phyloP scores from a whole-genome alignment of 768 basidiomycete genomes.

The Antrodiella citrinella region DNA sequence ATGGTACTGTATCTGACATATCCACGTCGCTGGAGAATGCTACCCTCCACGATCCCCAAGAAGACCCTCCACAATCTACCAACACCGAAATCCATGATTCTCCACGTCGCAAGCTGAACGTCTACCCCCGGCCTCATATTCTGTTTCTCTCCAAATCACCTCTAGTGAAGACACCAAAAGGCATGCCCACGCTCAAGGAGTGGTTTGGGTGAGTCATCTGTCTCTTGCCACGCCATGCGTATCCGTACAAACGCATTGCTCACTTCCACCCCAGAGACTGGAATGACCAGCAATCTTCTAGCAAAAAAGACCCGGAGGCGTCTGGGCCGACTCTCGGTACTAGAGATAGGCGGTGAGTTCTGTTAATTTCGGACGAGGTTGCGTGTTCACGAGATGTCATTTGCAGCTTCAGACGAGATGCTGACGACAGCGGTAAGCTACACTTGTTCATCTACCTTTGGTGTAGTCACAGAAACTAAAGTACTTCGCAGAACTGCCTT shows the following conservation, averaged over 20 bases:
- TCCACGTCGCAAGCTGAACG: constrained; percentile 38
- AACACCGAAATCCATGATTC: constrained; percentile 23
- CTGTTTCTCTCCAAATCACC: constrained; percentile 68
- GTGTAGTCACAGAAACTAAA: too few relatives aligned
- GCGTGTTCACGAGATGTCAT: constrained; percentile 9
- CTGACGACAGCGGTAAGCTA: constrained; percentile 62
- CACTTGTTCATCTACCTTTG: too few relatives aligned
- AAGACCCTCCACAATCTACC: constrained; percentile 19
- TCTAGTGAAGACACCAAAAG: constrained; percentile 56
- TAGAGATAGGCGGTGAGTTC: constrained; percentile 60
- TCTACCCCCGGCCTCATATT: constrained; percentile 65
- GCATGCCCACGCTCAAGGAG: constrained; percentile 76
- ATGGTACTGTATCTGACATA: constrained; percentile 19
- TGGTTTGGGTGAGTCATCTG: constrained; percentile 74
- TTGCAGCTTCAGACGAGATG: constrained; percentile 64
- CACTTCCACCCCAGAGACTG: constrained; percentile 29
- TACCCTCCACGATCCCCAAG: constrained; percentile 19
- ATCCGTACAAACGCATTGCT: neutral
- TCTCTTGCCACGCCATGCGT: constrained; percentile 1
- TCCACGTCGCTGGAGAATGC: constrained; percentile 26
- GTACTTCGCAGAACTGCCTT: constrained; percentile 35
- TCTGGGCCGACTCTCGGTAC: constrained; percentile 40
- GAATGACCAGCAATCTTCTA: constrained; percentile 48
- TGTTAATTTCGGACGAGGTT: constrained; percentile 2
- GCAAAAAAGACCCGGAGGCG: constrained; percentile 62